A percentile compares a stretch with the other conserved stretches of the same genome.
phyloP scores from a whole-genome alignment of 139 green algal genomes.

The Coccomyxa sp. region DNA sequence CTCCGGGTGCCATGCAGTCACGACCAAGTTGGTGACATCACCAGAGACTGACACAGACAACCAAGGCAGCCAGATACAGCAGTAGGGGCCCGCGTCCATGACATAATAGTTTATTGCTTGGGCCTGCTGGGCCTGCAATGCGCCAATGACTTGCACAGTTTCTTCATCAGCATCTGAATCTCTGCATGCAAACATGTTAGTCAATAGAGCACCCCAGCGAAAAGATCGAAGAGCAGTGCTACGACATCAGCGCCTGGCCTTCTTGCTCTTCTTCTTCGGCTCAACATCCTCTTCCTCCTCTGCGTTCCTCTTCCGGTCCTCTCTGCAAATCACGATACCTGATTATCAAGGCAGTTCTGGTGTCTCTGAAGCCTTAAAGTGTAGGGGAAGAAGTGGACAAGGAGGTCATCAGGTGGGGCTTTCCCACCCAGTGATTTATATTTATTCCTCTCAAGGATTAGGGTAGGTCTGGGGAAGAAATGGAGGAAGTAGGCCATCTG shows the following conservation, averaged over 20 bases:
- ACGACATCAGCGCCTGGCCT: constrained; percentile 3
- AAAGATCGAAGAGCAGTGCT: background rate
- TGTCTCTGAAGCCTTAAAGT: background rate
- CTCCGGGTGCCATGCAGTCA: too few species aligned
- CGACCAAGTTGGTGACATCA: too few species aligned
- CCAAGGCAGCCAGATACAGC: too few species aligned
- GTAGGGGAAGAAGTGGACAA: background rate
- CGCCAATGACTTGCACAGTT: background rate
- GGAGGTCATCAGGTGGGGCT: background rate
- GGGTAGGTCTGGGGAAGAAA: too few species aligned
- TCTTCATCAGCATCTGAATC: background rate
- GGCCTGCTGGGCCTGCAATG: background rate
- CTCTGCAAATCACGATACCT: constrained; percentile 5
- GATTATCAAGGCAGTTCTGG: background rate
- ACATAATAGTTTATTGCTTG: background rate
- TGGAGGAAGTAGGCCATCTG: too few species aligned
- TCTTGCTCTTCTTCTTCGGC: constrained; percentile 2
- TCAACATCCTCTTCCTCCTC: constrained; percentile 25
- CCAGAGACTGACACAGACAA: too few species aligned
- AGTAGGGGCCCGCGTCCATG: too few species aligned
- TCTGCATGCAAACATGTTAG: background rate
- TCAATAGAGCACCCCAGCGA: background rate
- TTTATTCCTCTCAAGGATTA: too few species aligned
- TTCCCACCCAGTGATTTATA: background rate
- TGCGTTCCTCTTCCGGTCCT: constrained; percentile 13